Conservation (phyloP, 2,329 filamentous ascomycete genomes). For the Aspergillus sp. region DNA sequence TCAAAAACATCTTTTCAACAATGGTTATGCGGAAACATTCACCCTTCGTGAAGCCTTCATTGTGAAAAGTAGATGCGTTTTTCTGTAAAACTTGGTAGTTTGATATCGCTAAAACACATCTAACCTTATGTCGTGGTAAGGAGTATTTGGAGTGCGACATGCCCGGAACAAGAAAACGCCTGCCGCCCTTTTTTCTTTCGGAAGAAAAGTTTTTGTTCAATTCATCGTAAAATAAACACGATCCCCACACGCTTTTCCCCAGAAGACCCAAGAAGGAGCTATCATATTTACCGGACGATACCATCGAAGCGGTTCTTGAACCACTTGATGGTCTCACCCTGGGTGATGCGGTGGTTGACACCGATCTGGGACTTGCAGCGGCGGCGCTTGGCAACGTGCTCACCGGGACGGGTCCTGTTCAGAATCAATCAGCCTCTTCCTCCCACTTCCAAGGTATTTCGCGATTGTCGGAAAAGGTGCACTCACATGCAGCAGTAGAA, state of each 20-base stretch:
- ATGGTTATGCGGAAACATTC: constrained; percentile 52
- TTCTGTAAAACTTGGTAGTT: constrained; percentile 9
- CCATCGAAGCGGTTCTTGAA: constrained; percentile 95
- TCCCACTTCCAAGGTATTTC: neutral
- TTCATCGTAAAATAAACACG: constrained; percentile 28
- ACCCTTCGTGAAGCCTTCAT: constrained; percentile 55
- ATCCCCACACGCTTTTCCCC: constrained; percentile 19
- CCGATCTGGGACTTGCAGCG: constrained; percentile 83
- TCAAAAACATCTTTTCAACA: constrained; percentile 36
- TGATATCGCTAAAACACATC: constrained; percentile 35
- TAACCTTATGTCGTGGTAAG: constrained; percentile 33
- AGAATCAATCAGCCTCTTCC: constrained; percentile 1
- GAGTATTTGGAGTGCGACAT: constrained; percentile 21
- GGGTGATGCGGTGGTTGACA: constrained; percentile 84
- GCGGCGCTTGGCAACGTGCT: constrained; percentile 93
- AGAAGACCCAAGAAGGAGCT: constrained; percentile 11
- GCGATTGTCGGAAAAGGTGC: neutral
- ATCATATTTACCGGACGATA: constrained; percentile 81
- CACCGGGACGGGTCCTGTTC: constrained; percentile 80
- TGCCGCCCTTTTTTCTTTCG: constrained; percentile 6
- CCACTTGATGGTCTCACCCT: constrained; percentile 95
- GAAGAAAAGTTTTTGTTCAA: constrained; percentile 17
- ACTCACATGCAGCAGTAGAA: constrained; percentile 99
- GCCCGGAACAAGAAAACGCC: constrained; percentile 15
- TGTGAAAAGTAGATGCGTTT: constrained; percentile 43